phyloP scores from a whole-genome alignment of 305 asterid species.

The Fraxinus angustifolia region DNA sequence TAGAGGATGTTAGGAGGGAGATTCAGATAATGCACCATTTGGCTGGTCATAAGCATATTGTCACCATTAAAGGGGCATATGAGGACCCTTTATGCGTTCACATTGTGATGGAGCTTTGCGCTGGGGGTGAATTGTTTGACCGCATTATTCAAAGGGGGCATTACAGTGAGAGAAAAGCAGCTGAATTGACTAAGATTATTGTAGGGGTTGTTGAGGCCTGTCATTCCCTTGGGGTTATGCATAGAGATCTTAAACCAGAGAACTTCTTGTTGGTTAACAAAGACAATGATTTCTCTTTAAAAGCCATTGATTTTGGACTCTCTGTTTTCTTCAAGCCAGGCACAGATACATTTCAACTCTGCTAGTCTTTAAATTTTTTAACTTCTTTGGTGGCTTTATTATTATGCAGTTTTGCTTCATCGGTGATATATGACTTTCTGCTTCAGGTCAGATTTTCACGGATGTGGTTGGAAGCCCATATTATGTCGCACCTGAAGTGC shows the following conservation, averaged over 20 bases:
- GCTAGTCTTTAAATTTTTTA: not conserved
- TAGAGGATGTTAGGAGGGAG: conserved; percentile 90
- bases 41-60: conserved; percentile 84
- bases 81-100: conserved; percentile 80
- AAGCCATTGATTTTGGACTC: conserved; percentile 91
- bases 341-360: conserved; percentile 13
- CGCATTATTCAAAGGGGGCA: conserved; percentile 86
- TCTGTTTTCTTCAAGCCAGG: conserved; percentile 97
- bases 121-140: conserved; percentile 91
- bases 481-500: conserved; percentile 92
- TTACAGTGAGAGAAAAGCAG: conserved; percentile 84
- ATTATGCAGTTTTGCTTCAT: not conserved
- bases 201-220: conserved; percentile 93
- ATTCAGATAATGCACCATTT: conserved; percentile 93
- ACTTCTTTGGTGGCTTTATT: not conserved
- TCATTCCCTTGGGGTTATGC: conserved; percentile 94
- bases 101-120: conserved; percentile 90
- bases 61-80: conserved; percentile 82
- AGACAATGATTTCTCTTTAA: conserved; percentile 84
- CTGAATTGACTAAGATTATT: conserved; percentile 73
- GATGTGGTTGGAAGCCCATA: conserved; percentile 97
- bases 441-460: conserved; percentile 73
- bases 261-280: conserved; percentile 82
- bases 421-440: conserved; percentile 5
- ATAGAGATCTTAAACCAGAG: conserved; percentile 89